Conservation (phyloP, 306 rosid genomes). For the Casuarina glauca region DNA sequence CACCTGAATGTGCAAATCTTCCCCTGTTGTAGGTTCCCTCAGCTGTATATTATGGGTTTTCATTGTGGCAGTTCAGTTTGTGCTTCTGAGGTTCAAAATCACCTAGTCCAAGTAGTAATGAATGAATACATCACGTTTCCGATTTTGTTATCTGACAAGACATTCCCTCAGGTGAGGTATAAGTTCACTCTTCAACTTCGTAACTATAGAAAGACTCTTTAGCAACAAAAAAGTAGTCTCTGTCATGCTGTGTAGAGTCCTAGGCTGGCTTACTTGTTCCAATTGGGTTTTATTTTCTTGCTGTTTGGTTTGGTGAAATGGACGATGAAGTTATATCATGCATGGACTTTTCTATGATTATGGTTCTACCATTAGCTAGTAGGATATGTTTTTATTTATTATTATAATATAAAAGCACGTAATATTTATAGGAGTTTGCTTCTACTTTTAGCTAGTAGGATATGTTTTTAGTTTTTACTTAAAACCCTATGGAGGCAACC, state of each 20-base stretch:
- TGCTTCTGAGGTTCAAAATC: constrained; percentile 35
- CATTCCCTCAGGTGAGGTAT: constrained; percentile 71
- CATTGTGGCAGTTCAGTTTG: constrained; percentile 30
- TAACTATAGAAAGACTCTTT: constrained; percentile 11
- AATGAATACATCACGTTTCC: constrained; percentile 72
- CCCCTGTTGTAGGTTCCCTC: constrained; percentile 65
- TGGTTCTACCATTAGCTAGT: not conserved
- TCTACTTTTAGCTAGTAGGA: not conserved
- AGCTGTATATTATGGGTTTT: constrained; percentile 62
- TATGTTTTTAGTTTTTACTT: not conserved
- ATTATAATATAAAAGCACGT: not conserved
- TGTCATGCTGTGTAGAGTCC: not conserved
- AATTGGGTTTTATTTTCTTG: constrained; percentile 13
- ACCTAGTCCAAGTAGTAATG: constrained; percentile 47
- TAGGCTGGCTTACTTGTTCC: constrained; percentile 17
- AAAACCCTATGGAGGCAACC: not conserved
- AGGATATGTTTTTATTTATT: not conserved
- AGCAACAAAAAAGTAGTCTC: constrained; percentile 1
- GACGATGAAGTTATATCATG: not conserved
- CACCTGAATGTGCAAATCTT: not conserved
- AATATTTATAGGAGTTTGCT: not conserved
- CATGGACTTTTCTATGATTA: not conserved
- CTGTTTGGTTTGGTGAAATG: not conserved
- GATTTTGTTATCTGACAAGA: constrained; percentile 62
- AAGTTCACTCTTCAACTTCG: constrained; percentile 31